Conservation (phyloP, 139 green algal genomes). For the Picochlorum sp. region DNA sequence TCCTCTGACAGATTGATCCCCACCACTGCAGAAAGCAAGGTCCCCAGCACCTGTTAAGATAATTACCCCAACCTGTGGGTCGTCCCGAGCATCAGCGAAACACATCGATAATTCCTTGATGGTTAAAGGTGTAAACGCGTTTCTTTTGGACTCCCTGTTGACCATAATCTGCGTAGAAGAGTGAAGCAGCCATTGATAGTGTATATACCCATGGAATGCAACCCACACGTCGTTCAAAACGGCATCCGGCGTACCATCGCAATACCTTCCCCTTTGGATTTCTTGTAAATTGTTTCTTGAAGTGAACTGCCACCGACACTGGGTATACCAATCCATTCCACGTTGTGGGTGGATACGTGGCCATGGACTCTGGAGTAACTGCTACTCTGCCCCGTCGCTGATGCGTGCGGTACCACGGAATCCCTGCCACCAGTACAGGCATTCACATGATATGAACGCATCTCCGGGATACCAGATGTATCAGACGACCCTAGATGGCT, state of each 20-base stretch:
- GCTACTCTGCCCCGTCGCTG: slow-evolving; percentile 18
- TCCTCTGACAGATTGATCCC: slow-evolving; percentile 87
- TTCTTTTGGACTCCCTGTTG: slow-evolving; percentile 84
- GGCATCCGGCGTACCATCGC: slow-evolving; percentile 55
- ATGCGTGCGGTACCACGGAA: slow-evolving; percentile 7
- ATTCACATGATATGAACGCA: slow-evolving; percentile 2
- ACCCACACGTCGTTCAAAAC: neutral
- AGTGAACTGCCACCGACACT: slow-evolving; percentile 47
- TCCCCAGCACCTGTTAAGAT: slow-evolving; percentile 82
- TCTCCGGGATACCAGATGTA: neutral
- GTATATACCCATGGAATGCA: neutral
- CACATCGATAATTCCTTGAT: slow-evolving; percentile 82
- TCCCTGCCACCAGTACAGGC: neutral
- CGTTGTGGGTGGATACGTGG: slow-evolving; percentile 47
- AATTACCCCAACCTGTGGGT: slow-evolving; percentile 80
- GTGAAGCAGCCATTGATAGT: too few relatives aligned
- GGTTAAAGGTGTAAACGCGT: slow-evolving; percentile 92
- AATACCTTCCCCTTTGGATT: slow-evolving; percentile 74
- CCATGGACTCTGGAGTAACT: slow-evolving; percentile 73
- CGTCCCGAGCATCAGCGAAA: slow-evolving; percentile 82
- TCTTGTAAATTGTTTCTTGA: slow-evolving; percentile 79
- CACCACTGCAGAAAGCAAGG: slow-evolving; percentile 92
- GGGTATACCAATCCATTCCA: slow-evolving; percentile 43
- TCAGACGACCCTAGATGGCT: too few relatives aligned
- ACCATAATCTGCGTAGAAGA: slow-evolving; percentile 80